Percentiles rank a stretch among this genome's conserved stretches.
These are phyloP conservation scores for Backusella morwellensis DNA, from an alignment of 192 early-diverging fungal genomes.

Conservation along the genomic window DNA sequence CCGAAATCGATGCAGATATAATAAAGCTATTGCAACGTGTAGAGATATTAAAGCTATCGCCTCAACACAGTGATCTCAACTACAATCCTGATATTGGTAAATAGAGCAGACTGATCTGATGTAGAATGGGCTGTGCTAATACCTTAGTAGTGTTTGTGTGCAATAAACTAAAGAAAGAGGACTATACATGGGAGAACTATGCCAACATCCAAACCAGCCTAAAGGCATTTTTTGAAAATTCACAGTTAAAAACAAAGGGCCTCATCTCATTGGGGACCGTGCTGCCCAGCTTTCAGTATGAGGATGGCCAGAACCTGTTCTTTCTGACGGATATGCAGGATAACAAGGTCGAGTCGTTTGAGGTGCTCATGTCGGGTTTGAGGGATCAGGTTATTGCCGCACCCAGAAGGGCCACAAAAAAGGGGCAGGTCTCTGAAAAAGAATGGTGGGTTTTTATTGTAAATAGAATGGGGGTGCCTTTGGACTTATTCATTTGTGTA, in stretches of 20 bases:
- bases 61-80: slow-evolving; percentile 18
- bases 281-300: slow-evolving; percentile 18
- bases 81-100: slow-evolving; percentile 41
- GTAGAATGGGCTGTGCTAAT: not conserved
- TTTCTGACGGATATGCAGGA: slow-evolving; percentile 25
- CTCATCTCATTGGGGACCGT: slow-evolving; percentile 27
- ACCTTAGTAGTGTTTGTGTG: slow-evolving; percentile 32
- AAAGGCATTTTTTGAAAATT: slow-evolving; percentile 20
- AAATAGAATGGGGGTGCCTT: not conserved
- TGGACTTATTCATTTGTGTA: not conserved
- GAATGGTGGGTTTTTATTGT: slow-evolving; percentile 30
- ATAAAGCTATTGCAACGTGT: slow-evolving; percentile 29
- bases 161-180: slow-evolving; percentile 26
- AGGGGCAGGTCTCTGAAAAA: slow-evolving; percentile 44
- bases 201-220: slow-evolving; percentile 5
- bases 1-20: slow-evolving; percentile 31
- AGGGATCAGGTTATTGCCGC: slow-evolving; percentile 39
- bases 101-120: too few relatives aligned
- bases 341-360: slow-evolving; percentile 18
- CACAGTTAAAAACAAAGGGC: slow-evolving; percentile 34
- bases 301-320: slow-evolving; percentile 27
- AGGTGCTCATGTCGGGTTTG: slow-evolving; percentile 23
- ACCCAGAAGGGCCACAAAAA: slow-evolving; percentile 34
- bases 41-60: slow-evolving; percentile 30
- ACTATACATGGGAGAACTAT: slow-evolving; percentile 34